These are phyloP conservation scores for Hemisphaericaspora lyxosophila DNA, from an alignment of 1,139 yeast genomes.

Conservation along the genomic window DNA sequence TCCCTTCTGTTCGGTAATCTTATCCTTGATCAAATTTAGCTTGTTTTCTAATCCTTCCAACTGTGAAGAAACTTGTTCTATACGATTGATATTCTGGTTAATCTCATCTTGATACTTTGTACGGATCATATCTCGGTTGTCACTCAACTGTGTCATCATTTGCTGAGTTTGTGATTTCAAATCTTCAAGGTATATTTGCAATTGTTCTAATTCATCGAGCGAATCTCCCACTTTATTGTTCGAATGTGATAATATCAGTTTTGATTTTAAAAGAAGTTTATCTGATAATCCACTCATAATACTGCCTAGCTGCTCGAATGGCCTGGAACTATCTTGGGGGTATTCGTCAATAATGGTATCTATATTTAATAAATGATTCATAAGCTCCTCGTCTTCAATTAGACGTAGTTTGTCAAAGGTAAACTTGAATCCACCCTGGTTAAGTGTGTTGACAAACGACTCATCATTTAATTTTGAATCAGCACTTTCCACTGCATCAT, in stretches of 20 bases:
- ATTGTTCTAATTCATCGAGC: slow-evolving; percentile 10
- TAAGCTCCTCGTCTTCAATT: slow-evolving; percentile 27
- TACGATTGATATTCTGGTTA: slow-evolving; percentile 26
- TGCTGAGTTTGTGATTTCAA: slow-evolving; percentile 11
- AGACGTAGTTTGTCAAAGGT: slow-evolving; percentile 16
- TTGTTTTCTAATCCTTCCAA: slow-evolving; percentile 30
- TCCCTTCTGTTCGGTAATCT: slow-evolving; percentile 28
- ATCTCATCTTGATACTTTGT: slow-evolving; percentile 27
- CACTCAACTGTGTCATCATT: slow-evolving; percentile 12
- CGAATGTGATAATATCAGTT: slow-evolving; percentile 3
- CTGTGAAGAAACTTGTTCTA: slow-evolving; percentile 28
- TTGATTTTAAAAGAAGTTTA: slow-evolving; percentile 8
- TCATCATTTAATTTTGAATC: slow-evolving; percentile 10
- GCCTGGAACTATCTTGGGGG: slow-evolving; percentile 4
- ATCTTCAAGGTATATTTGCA: slow-evolving; percentile 11
- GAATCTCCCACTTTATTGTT: slow-evolving; percentile 5
- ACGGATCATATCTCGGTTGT: slow-evolving; percentile 18
- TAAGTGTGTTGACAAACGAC: slow-evolving; percentile 18
- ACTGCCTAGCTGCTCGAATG: slow-evolving; percentile 10
- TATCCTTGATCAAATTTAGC: slow-evolving; percentile 24
- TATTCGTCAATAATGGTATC: slow-evolving; percentile 30
- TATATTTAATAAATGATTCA: slow-evolving; percentile 33
- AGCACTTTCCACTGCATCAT: not conserved
- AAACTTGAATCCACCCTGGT: slow-evolving; percentile 26
- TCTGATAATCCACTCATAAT: slow-evolving; percentile 12